These are phyloP conservation scores for Colletotrichum spinosum DNA, from an alignment of 2,329 filamentous ascomycete species.

Conservation along the genomic window DNA sequence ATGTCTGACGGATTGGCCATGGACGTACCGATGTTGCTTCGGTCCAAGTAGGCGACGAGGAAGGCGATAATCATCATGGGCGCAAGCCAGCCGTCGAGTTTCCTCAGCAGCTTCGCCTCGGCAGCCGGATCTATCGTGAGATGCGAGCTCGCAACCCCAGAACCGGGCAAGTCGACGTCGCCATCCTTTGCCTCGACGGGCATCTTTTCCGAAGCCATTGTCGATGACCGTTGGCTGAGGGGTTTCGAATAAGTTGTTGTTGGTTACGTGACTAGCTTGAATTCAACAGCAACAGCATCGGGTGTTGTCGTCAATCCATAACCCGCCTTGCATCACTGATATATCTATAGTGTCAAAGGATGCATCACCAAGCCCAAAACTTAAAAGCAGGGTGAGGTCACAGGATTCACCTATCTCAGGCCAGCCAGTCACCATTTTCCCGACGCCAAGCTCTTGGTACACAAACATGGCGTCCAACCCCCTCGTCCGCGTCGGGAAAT, in stretches of 20 bases:
- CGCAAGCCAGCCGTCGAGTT: constrained; percentile 40
- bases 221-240: neutral
- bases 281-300: constrained; percentile 6
- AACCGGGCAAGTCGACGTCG: constrained; percentile 16
- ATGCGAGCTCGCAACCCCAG: constrained; percentile 1
- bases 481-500: constrained; percentile 23
- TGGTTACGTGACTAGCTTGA: neutral
- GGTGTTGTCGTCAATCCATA: neutral
- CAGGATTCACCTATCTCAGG: constrained; percentile 30
- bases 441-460: constrained; percentile 9
- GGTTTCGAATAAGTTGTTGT: neutral
- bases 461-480: neutral
- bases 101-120: constrained; percentile 41
- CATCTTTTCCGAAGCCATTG: constrained; percentile 25
- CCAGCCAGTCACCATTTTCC: constrained; percentile 7
- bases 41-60: constrained; percentile 47
- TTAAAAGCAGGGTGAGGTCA: constrained; percentile 26
- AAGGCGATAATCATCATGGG: constrained; percentile 42
- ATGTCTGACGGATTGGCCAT: too few relatives aligned
- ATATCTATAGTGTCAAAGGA: constrained; percentile 20
- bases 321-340: constrained; percentile 1
- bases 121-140: constrained; percentile 23
- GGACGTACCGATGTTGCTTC: constrained; percentile 41
- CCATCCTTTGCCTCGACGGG: constrained; percentile 25
- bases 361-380: constrained; percentile 6